Conservation (phyloP, 192 early-diverging fungal genomes). For the Backusella psychrophila region DNA sequence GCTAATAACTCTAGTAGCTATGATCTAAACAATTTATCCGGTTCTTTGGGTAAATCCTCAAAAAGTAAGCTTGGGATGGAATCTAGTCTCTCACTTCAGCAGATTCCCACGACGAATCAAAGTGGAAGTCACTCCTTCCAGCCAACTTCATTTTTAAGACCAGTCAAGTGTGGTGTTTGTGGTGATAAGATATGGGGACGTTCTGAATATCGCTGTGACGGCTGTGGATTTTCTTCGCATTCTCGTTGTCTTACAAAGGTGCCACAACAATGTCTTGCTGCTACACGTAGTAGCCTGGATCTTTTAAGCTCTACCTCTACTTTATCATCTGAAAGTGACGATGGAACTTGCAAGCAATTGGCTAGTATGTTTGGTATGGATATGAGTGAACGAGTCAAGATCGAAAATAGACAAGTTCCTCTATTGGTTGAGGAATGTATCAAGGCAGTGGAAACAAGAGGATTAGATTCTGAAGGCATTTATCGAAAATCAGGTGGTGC, state of each 20-base stretch:
- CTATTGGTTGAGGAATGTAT: constrained; percentile 68
- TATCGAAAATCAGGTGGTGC: constrained; percentile 81
- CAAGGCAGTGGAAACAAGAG: constrained; percentile 59
- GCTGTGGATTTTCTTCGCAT: constrained; percentile 48
- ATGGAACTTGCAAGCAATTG: background rate
- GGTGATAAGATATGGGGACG: constrained; percentile 57
- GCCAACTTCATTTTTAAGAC: constrained; percentile 41
- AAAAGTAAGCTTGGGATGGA: background rate
- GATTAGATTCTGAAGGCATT: constrained; percentile 74
- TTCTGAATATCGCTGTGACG: constrained; percentile 47
- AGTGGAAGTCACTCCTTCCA: constrained; percentile 38
- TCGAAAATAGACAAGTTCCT: constrained; percentile 59
- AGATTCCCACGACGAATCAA: background rate
- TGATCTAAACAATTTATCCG: background rate
- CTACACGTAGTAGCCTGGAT: constrained; percentile 15
- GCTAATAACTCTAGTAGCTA: background rate
- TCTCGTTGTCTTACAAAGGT: constrained; percentile 39
- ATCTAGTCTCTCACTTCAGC: background rate
- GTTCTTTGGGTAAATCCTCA: background rate
- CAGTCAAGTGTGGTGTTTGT: constrained; percentile 49
- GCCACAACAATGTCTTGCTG: constrained; percentile 31
- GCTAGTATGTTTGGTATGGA: constrained; percentile 64
- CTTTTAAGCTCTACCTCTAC: background rate
- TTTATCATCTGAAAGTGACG: background rate
- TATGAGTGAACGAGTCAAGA: constrained; percentile 50